Percentiles rank a stretch among this genome's conserved stretches.
Evolutionary conservation across 306 rosid species (phyloP).

Genomic region (Cucurbita argyrosperma): DNA sequence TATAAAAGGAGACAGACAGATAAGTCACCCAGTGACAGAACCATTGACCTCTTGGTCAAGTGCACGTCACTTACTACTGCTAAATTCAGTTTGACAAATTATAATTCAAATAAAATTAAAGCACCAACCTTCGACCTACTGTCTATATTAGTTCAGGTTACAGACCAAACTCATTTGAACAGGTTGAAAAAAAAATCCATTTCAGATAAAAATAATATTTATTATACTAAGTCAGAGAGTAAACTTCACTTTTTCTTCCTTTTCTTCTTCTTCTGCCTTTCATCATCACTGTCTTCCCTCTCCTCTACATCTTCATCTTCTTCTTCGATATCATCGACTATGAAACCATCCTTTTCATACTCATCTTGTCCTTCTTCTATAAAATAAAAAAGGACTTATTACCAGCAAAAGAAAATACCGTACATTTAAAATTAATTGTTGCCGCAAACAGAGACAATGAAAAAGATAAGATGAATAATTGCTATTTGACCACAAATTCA

Average conservation of each 20-base stretch:
- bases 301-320: slow-evolving; percentile 79
- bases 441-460: background rate
- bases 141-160: background rate
- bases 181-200: background rate
- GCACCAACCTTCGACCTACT: background rate
- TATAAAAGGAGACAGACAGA: background rate
- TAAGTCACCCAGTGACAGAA: background rate
- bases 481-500: background rate
- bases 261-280: slow-evolving; percentile 85
- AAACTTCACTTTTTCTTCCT: slow-evolving; percentile 68
- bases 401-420: background rate
- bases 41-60: too few relatives aligned
- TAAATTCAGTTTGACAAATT: background rate
- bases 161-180: background rate
- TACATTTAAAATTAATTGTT: background rate
- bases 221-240: background rate
- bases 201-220: background rate
- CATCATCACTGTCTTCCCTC: slow-evolving; percentile 72
- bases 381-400: background rate
- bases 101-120: background rate
- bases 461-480: background rate
- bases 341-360: slow-evolving; percentile 92
- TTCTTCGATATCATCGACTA: slow-evolving; percentile 82
- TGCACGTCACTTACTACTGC: too few relatives aligned
- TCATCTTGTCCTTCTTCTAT: slow-evolving; percentile 85